Evolutionary conservation across 768 basidiomycete species (phyloP).

Genomic region (Galerina sulciceps): DNA sequence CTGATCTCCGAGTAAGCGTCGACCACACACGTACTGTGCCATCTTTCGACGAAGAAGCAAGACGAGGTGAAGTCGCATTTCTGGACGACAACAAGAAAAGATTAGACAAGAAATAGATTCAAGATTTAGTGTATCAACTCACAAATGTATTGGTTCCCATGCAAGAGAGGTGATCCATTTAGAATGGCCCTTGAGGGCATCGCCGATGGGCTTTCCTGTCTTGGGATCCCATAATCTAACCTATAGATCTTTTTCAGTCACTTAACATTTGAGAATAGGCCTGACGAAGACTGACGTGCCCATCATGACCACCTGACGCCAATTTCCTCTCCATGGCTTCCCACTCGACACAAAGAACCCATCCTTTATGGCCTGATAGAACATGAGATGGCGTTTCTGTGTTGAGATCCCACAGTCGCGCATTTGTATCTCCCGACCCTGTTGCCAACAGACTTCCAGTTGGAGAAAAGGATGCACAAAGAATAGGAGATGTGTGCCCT

Average conservation of each 20-base stretch:
- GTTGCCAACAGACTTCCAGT: slow-evolving; percentile 92
- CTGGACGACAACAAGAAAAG: slow-evolving; percentile 39
- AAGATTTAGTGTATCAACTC: slow-evolving; percentile 25
- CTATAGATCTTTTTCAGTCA: slow-evolving; percentile 29
- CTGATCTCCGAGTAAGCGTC: slow-evolving; percentile 65
- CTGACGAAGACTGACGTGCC: slow-evolving; percentile 60
- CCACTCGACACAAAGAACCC: slow-evolving; percentile 98
- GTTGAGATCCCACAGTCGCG: slow-evolving; percentile 91
- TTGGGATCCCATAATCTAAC: slow-evolving; percentile 93
- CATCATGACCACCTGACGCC: slow-evolving; percentile 94
- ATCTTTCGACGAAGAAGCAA: slow-evolving; percentile 96
- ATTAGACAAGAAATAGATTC: no score
- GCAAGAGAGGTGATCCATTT: slow-evolving; percentile 96
- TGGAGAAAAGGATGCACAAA: slow-evolving; percentile 95
- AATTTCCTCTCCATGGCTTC: slow-evolving; percentile 89
- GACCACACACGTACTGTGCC: slow-evolving; percentile 97
- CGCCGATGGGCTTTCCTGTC: slow-evolving; percentile 86
- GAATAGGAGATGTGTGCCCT: slow-evolving; percentile 93
- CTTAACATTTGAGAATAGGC: neutral
- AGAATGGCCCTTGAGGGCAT: slow-evolving; percentile 88
- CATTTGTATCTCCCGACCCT: slow-evolving; percentile 93
- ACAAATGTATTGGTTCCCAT: slow-evolving; percentile 97
- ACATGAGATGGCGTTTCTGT: slow-evolving; percentile 92
- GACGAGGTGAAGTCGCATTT: slow-evolving; percentile 76
- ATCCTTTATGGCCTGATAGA: slow-evolving; percentile 87